Percentiles rank a stretch among this genome's conserved stretches.
These are phyloP conservation scores for Auriculariales sp. DNA, from an alignment of 768 basidiomycete species.

Conservation along the genomic window DNA sequence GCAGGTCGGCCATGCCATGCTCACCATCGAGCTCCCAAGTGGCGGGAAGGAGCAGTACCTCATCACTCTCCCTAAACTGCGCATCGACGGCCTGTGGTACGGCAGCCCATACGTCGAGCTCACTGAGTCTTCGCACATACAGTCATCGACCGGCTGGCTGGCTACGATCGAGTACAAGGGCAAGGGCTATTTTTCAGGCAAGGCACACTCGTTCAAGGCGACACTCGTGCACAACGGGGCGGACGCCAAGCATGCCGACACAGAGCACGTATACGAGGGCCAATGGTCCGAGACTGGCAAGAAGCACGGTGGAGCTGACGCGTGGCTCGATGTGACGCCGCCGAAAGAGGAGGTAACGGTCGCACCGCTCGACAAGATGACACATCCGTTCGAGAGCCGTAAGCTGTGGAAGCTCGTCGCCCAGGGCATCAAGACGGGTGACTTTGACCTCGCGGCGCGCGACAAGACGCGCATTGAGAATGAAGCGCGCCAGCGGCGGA, in stretches of 20 bases:
- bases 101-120: constrained; percentile 77
- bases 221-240: constrained; percentile 36
- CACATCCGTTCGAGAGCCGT: constrained; percentile 59
- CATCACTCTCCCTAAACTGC: constrained; percentile 80
- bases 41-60: constrained; percentile 59
- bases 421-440: constrained; percentile 79
- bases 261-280: constrained; percentile 53
- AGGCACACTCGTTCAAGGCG: constrained; percentile 87
- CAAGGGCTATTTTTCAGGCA: constrained; percentile 89
- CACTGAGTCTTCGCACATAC: constrained; percentile 67
- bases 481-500: constrained; percentile 77
- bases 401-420: constrained; percentile 75
- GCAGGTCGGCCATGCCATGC: constrained; percentile 85
- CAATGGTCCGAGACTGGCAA: constrained; percentile 65
- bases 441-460: constrained; percentile 78
- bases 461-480: constrained; percentile 91
- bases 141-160: constrained; percentile 44
- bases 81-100: constrained; percentile 85
- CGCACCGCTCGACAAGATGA: constrained; percentile 26
- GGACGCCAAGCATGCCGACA: constrained; percentile 20
- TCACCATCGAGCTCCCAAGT: constrained; percentile 48
- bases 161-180: constrained; percentile 84
- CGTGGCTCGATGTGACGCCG: constrained; percentile 65
- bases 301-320: constrained; percentile 20
- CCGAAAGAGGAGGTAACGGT: constrained; percentile 67